These are phyloP conservation scores for Dendrobium nobile DNA, from an alignment of 106 monocot species.

Conservation along the genomic window DNA sequence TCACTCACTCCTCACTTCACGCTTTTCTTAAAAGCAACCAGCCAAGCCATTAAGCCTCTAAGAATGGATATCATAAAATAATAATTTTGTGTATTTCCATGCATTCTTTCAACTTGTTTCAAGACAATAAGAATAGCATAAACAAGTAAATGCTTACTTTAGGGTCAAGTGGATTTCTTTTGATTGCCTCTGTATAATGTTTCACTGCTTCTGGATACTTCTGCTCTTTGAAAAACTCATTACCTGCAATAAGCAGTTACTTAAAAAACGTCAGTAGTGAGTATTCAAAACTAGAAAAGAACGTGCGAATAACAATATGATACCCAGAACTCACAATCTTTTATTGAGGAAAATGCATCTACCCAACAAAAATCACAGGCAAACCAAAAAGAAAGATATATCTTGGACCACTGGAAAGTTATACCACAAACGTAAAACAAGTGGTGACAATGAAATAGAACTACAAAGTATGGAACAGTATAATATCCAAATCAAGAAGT, in stretches of 20 bases:
- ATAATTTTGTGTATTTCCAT: not conserved
- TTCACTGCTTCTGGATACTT: conserved; percentile 88
- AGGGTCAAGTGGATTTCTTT: conserved; percentile 84
- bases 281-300: not conserved
- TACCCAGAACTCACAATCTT: not conserved
- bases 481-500: too few species aligned
- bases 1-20: not conserved
- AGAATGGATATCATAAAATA: not conserved
- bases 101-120: not conserved
- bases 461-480: too few species aligned
- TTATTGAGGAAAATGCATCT: too few species aligned
- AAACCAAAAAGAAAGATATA: too few species aligned
- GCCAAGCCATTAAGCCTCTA: not conserved
- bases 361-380: too few species aligned
- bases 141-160: conserved; percentile 32
- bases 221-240: conserved; percentile 84
- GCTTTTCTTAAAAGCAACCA: not conserved
- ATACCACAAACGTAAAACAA: too few species aligned
- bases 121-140: not conserved
- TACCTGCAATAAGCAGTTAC: conserved; percentile 39
- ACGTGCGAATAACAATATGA: not conserved
- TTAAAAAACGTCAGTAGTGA: not conserved
- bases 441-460: too few species aligned
- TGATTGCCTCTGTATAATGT: conserved; percentile 88
- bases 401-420: too few species aligned